Base-by-base conservation (phyloP, 2,329 filamentous ascomycete species). In the Rhynchosporium graminicola region DNA sequence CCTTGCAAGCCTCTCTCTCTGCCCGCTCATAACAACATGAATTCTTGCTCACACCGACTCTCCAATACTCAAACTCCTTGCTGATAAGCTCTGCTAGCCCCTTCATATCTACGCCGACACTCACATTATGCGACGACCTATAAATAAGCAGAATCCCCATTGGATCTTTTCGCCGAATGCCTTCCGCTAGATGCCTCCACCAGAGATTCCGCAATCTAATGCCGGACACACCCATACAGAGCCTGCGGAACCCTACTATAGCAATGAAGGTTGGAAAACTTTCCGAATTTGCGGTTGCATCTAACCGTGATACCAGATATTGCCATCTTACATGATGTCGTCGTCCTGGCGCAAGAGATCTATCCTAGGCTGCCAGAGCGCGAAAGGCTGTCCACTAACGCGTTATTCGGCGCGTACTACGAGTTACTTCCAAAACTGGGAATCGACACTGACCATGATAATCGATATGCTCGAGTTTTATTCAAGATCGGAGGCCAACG, bases 341-440 rank as follows among this genome's bases (percentile, higher is more conserved):
- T 96, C 71, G 79, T 81, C 64, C 82, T 83, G 69, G 92, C 91
- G 48, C 86, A 93, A 76, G 79, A 83, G 46, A 81, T 90, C 36
- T 80, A 86, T 59, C 78, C 83, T 51, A 76, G 76, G 10, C 77
- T 85, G 1, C 79, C 85, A 1, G 83, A 87, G 61, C 82, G 82
- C 55, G 84, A 89, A 69, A 82, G 84, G 60, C 80, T 89, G 28
- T 87, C 90, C 3, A 91, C 89, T 62, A 87, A 87, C 72, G 91
- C 91, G 9, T 82, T 97, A 20, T 96, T 96, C 76, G 82, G 83
- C 59, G 91, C 91, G 36, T 96, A 96, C 73, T 89, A 95, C 72
- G 81, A 85, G 61, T 82, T 93, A 47, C 83, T 96, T n/a, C 84
- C 84, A 4, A 80, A 86, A 67, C 80, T 90, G 78, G 88, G 86